These are phyloP conservation scores for Mycena haematopus DNA, from an alignment of 768 basidiomycete genomes.

Conservation along the genomic window DNA sequence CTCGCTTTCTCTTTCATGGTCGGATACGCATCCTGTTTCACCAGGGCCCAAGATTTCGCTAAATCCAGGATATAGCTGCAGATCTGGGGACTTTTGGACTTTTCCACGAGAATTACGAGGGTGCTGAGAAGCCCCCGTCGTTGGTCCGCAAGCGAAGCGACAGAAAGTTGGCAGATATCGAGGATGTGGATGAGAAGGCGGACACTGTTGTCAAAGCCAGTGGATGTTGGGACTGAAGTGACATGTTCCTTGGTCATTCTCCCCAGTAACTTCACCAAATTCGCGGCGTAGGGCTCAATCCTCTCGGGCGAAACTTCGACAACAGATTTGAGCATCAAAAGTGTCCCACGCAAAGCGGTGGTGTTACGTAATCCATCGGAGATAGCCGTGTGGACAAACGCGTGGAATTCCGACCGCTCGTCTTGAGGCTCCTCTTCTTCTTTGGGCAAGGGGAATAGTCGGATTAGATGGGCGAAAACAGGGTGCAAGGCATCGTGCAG, in stretches of 20 bases:
- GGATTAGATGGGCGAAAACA: slow-evolving; percentile 81
- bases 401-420: slow-evolving; percentile 80
- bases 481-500: slow-evolving; percentile 85
- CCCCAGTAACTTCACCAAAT: slow-evolving; percentile 83
- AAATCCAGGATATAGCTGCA: slow-evolving; percentile 89
- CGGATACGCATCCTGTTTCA: slow-evolving; percentile 84
- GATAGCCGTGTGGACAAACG: slow-evolving; percentile 75
- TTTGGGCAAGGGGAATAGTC: slow-evolving; percentile 76
- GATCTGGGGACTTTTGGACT: slow-evolving; percentile 80
- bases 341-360: slow-evolving; percentile 74
- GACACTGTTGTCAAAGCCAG: slow-evolving; percentile 63
- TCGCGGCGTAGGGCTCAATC: slow-evolving; percentile 77
- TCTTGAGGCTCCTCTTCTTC: slow-evolving; percentile 78
- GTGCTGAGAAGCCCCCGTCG: slow-evolving; percentile 80
- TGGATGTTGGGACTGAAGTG: slow-evolving; percentile 52
- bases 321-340: slow-evolving; percentile 88
- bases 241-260: slow-evolving; percentile 91
- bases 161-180: slow-evolving; percentile 82
- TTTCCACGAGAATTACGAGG: slow-evolving; percentile 84
- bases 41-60: slow-evolving; percentile 88
- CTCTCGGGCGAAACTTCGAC: slow-evolving; percentile 82
- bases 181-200: slow-evolving; percentile 79
- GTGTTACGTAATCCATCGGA: slow-evolving; percentile 80
- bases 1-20: slow-evolving; percentile 96
- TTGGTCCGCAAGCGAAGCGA: slow-evolving; percentile 87